Conservation (phyloP, 805 yeast species). For the Cyberlindnera americana region DNA sequence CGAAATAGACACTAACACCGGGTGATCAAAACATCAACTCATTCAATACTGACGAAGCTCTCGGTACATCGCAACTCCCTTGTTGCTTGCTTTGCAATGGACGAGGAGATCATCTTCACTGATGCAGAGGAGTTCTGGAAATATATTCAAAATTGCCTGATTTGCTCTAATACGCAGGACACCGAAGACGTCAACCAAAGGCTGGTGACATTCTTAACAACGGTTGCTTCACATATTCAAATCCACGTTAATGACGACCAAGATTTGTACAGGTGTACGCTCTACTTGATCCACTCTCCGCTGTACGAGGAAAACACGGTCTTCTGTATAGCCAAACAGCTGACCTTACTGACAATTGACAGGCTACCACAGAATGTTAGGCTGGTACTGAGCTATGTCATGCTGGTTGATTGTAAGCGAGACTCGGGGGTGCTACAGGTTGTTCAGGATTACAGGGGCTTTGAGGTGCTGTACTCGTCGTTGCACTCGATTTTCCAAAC, state of each 20-base stretch:
- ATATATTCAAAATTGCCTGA: slow-evolving; percentile 14
- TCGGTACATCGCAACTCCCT: too few species aligned
- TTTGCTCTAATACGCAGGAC: slow-evolving; percentile 10
- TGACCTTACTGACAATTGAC: slow-evolving; percentile 40
- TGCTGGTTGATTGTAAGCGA: slow-evolving; percentile 42
- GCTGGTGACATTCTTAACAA: slow-evolving; percentile 22
- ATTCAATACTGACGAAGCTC: too few species aligned
- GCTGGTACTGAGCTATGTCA: slow-evolving; percentile 39
- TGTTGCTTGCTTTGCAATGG: too few species aligned
- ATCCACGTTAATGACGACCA: slow-evolving; percentile 26
- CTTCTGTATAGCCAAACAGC: slow-evolving; percentile 48
- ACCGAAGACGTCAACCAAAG: slow-evolving; percentile 17
- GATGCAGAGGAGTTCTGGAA: slow-evolving; percentile 22
- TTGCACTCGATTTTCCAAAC: slow-evolving; percentile 32
- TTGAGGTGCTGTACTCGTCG: slow-evolving; percentile 40
- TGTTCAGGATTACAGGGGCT: slow-evolving; percentile 51
- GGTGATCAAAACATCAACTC: too few species aligned
- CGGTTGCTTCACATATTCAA: slow-evolving; percentile 24
- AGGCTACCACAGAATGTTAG: slow-evolving; percentile 34
- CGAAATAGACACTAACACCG: too few species aligned
- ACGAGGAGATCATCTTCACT: slow-evolving; percentile 22
- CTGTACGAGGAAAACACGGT: slow-evolving; percentile 35
- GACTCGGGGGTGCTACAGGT: slow-evolving; percentile 40
- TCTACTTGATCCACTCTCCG: slow-evolving; percentile 31
- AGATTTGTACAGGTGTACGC: slow-evolving; percentile 35